Evolutionary conservation across 2,329 filamentous ascomycete species (phyloP).

Genomic region (Colletotrichum sp.): DNA sequence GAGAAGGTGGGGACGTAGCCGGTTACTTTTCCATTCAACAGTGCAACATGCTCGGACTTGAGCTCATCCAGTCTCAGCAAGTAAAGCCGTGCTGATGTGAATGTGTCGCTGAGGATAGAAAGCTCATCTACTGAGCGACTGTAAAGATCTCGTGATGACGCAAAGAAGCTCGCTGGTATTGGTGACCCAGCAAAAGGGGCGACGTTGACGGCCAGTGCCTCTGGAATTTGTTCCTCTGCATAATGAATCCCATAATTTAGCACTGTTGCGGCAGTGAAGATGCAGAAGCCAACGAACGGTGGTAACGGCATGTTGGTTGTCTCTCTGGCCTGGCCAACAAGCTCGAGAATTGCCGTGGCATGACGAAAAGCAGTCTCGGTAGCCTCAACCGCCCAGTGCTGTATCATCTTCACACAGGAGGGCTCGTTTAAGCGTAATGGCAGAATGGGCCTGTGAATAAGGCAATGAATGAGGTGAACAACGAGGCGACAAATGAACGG

Average conservation of each 20-base stretch:
- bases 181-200: slow-evolving; percentile 4
- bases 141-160: background rate
- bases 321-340: background rate
- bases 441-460: slow-evolving; percentile 9
- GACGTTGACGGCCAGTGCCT: background rate
- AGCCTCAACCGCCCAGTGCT: slow-evolving; percentile 6
- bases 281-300: slow-evolving; percentile 1
- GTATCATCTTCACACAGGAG: slow-evolving; percentile 3
- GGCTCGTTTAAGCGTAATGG: background rate
- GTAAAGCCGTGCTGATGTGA: background rate
- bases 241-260: background rate
- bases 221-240: background rate
- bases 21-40: background rate
- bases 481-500: background rate
- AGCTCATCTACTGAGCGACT: background rate
- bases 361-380: background rate
- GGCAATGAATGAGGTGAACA: slow-evolving; percentile 8
- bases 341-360: slow-evolving; percentile 5
- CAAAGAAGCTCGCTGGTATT: background rate
- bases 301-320: background rate
- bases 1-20: background rate
- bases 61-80: background rate
- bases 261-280: slow-evolving; percentile 9
- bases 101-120: background rate
- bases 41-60: background rate